Evolutionary conservation across 129 eudicot genomes (phyloP).

Genomic region (Tanacetum coccineum): DNA sequence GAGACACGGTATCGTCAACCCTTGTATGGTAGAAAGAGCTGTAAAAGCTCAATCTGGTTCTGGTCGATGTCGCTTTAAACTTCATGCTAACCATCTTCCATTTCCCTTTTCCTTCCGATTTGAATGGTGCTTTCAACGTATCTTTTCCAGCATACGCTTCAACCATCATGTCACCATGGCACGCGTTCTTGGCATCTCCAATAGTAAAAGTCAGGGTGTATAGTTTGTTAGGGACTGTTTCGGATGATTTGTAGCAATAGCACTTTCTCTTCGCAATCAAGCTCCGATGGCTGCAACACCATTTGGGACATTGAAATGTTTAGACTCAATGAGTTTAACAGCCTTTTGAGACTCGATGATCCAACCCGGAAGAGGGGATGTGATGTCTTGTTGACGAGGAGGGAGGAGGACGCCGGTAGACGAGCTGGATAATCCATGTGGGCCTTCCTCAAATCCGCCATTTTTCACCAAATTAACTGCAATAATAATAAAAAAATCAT

Average conservation of each 20-base stretch:
- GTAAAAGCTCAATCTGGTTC: slow-evolving; percentile 70
- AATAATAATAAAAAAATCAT: background rate
- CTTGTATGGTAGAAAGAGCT: slow-evolving; percentile 77
- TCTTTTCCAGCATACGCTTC: slow-evolving; percentile 61
- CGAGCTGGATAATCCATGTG: slow-evolving; percentile 44
- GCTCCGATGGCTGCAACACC: slow-evolving; percentile 57
- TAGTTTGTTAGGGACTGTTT: slow-evolving; percentile 38
- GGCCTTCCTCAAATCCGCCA: slow-evolving; percentile 69
- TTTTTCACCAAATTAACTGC: slow-evolving; percentile 61
- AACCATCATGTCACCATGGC: slow-evolving; percentile 63
- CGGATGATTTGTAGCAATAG: slow-evolving; percentile 45
- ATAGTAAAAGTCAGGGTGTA: slow-evolving; percentile 42
- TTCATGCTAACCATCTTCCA: slow-evolving; percentile 41
- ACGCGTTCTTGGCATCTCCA: slow-evolving; percentile 56
- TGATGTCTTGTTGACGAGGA: slow-evolving; percentile 43
- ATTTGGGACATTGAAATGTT: slow-evolving; percentile 46
- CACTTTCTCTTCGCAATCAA: slow-evolving; percentile 67
- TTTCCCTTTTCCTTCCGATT: slow-evolving; percentile 64
- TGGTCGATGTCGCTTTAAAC: slow-evolving; percentile 47
- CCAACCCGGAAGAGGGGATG: slow-evolving; percentile 63
- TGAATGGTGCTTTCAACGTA: slow-evolving; percentile 52
- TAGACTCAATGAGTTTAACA: slow-evolving; percentile 52
- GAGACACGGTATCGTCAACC: slow-evolving; percentile 52
- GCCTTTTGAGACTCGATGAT: slow-evolving; percentile 59
- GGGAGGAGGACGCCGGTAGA: slow-evolving; percentile 58